Evolutionary conservation across 2,329 filamentous ascomycete genomes (phyloP), one percentile per base, ranked within the genome.

Genomic region (Alternaria incomplexa): DNA sequence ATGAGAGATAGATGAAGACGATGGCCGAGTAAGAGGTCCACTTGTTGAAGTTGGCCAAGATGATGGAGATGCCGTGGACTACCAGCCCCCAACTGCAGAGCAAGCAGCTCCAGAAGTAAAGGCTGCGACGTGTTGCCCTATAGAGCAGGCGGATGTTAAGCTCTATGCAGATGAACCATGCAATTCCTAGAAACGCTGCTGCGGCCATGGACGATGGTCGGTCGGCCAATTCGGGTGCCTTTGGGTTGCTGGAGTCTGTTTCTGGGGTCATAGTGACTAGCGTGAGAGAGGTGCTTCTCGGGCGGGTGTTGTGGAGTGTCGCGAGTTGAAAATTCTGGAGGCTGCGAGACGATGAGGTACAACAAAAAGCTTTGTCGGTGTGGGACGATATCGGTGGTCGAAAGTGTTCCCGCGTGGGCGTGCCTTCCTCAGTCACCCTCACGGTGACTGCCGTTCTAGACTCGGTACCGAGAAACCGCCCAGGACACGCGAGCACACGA

Each of bases 1-100:
- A 86, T 6, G 85, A 86, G 2, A 89, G 60, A n/a, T 80, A 81
- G 61, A 89, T 69, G 58, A 81, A 75, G 47, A 82, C 80, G 44
- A 83, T 65, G 15, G 81, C 58, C 2, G 48, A 63, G 61, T 23
- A 81, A 5, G 81, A 77, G 2, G 79, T 77, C 43, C 77, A 78
- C 65, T 84, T 82, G 10, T 82, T 83, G 6, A 81, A 72, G 50
- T 81, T 74, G 53, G 83, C 80, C 0, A 82, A 75, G 3, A 82
- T 65, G 40, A 84, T 83, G 8, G 77, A 76, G 2, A 80, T 53
- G 2, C 77, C 74, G 5, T 83, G 73, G 13, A 80, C 68, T 20
- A 84, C 66, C 62, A 85, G 73, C 7, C 65, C 70, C 72, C 65
- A 73, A 12, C 68, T 70, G 43, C 67, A 73, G 2, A 69, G 23